Evolutionary conservation across 2,329 filamentous ascomycete genomes (phyloP), one percentile per base, ranked within the genome.

Genomic region (Pseudocercospora cruenta): DNA sequence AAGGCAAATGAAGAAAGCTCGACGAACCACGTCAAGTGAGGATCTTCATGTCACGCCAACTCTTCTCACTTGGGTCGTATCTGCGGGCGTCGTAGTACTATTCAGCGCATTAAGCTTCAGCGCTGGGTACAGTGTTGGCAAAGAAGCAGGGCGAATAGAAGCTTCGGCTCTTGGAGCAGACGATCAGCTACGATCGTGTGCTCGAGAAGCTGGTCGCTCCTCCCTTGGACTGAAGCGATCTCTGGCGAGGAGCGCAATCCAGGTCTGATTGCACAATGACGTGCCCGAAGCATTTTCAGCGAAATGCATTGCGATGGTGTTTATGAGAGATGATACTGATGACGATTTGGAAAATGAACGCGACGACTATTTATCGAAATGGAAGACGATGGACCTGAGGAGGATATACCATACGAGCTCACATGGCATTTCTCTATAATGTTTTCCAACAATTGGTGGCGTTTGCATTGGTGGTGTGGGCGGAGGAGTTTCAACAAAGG

Each of bases 21-120:
- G 80, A 19, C 76, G 77, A 28, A 70, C 72, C 4, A 57, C 70
- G 24, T 71, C 72, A 14, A 66, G 59, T 10, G 69, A 70, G 36
- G 80, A 81, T 33, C 77, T 74, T 51, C 61, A 67, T 53, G 81
- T 87, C 64, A 85, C 82, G 33, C 87, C 87, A 0, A 89, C 87
- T 0, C 78, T 90, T 8, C 83, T 90, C 70, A 89, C 87, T 0
- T 90, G 88, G 88, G 85, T 89, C 4, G 84, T 89, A 55, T 87
- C 86, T 58, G 88, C 88, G 0, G 87, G 88, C 1, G 87, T 90
- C 19, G 86, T 90, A 1, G 86, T 90, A 2, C 81, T 89, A 0
- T 84, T 90, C 63, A 87, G 85, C 16, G 88, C 87, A 1, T 83
- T 90, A 67, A 88, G 86, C 71, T 90, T 90, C 75, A 86, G 86